Base-by-base conservation (phyloP, 75 land plant species). In the Selaginella moellendorffii region DNA sequence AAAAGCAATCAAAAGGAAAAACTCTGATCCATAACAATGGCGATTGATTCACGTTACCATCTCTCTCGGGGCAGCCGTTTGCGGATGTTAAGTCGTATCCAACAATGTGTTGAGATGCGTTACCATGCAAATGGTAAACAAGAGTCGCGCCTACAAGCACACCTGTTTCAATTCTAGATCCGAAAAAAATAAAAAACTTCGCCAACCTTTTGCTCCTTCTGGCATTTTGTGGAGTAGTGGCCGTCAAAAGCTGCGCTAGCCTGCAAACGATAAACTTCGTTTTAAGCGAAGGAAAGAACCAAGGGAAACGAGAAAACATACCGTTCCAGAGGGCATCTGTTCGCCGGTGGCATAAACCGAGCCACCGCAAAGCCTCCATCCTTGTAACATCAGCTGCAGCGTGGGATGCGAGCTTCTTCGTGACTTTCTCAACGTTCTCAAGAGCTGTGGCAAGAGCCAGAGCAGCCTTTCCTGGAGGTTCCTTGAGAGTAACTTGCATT, bases 161-260 rank as follows among this genome's bases (percentile, higher is more conserved):
- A 36, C 46, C 46, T n/a, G n/a, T n/a, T n/a, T 36, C 46, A 36
- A 5, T 36, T 36, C 14, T 5, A 36, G 46, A 5, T 5, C 5
- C 5, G 14, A 5, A 36, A 36, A 36, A 36, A 36, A 36, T 14
- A n/a, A n/a, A n/a, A n/a, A n/a, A n/a, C n/a, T n/a, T 36, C 46
- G 46, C 46, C 5, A 5, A 83, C 98, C 98, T 76, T 72, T 80
- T 28, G 83, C 90, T 36, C 98, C 98, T 70, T 85, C 77, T 30
- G 90, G 90, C 96, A 93, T 75, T 93, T 93, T 25, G 85, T 77
- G 5, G 67, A 51, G 1, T 60, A 69, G 54, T 70, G 72, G 28
- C 98, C 98, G 74, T 93, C 98, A 82, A 93, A 88, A 30, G 96
- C 95, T 46, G 96, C 74, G 52, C 84, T 79, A 27, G 75, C 80